phyloP scores from a whole-genome alignment of 78 protist species.

The Dictyostelium purpureum region DNA sequence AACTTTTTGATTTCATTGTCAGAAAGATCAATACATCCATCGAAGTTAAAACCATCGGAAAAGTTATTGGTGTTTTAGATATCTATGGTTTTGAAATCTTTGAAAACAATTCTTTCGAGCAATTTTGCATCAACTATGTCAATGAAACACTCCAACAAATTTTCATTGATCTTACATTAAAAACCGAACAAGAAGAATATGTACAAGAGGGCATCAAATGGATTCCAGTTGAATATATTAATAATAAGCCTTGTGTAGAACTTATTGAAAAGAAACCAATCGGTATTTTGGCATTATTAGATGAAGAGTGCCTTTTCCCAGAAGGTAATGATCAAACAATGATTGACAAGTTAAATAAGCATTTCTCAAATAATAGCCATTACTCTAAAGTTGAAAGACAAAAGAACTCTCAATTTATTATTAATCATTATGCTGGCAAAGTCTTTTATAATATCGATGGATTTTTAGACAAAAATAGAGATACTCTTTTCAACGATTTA shows the following conservation, averaged over 20 bases:
- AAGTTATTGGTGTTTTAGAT: conserved; percentile 89
- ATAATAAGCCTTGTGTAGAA: conserved; percentile 83
- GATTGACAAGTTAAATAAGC: conserved; percentile 62
- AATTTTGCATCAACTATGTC: conserved; percentile 91
- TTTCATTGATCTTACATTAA: conserved; percentile 87
- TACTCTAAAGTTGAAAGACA: conserved; percentile 30
- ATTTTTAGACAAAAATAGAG: conserved; percentile 95
- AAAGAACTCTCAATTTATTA: conserved; percentile 56
- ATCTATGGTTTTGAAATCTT: conserved; percentile 93
- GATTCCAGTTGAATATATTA: conserved; percentile 75
- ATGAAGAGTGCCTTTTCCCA: conserved; percentile 88
- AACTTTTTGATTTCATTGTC: conserved; percentile 91
- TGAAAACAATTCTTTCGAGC: conserved; percentile 88
- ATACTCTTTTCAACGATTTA: conserved; percentile 77
- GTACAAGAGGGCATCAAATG: conserved; percentile 83
- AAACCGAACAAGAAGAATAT: conserved; percentile 89
- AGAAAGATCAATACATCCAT: conserved; percentile 80
- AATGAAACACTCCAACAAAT: conserved; percentile 91
- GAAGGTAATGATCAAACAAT: conserved; percentile 71
- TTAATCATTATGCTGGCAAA: conserved; percentile 86
- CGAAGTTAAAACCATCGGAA: conserved; percentile 47
- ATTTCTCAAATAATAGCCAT: conserved; percentile 15
- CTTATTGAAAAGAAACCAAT: conserved; percentile 86
- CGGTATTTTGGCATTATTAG: conserved; percentile 83
- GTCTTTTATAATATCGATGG: conserved; percentile 85